phyloP scores from a whole-genome alignment of 306 rosid species.

The Citrullus colocynthis region DNA sequence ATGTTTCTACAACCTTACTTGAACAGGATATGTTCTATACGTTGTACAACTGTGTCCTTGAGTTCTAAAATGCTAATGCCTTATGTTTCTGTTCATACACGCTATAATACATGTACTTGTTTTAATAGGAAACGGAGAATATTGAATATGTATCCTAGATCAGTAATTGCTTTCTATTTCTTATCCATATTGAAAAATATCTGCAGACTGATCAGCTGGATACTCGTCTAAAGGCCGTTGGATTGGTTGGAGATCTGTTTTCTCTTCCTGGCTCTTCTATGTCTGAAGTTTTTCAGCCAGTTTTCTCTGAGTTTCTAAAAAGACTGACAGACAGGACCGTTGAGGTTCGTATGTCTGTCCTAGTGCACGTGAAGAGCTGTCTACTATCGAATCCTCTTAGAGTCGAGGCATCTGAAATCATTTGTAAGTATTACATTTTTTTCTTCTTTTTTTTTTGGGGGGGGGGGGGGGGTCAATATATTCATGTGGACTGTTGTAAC shows the following conservation, averaged over 20 bases:
- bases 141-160: background rate
- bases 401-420: conserved; percentile 68
- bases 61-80: background rate
- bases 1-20: background rate
- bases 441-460: background rate
- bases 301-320: conserved; percentile 83
- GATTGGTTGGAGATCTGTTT: conserved; percentile 82
- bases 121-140: background rate
- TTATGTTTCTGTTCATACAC: background rate
- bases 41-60: no score
- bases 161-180: background rate
- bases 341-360: conserved; percentile 81
- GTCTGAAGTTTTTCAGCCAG: conserved; percentile 81
- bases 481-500: background rate
- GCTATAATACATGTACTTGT: background rate
- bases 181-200: conserved; percentile 1
- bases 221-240: conserved; percentile 81
- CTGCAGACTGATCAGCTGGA: conserved; percentile 89
- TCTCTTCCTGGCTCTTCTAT: conserved; percentile 59
- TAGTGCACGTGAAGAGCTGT: conserved; percentile 77
- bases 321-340: conserved; percentile 87
- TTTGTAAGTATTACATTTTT: conserved; percentile 38
- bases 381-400: conserved; percentile 62
- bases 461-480: background rate
- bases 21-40: no score